Conservation (phyloP, 2,329 filamentous ascomycete species). For the Chalaropsis thielavioides region DNA sequence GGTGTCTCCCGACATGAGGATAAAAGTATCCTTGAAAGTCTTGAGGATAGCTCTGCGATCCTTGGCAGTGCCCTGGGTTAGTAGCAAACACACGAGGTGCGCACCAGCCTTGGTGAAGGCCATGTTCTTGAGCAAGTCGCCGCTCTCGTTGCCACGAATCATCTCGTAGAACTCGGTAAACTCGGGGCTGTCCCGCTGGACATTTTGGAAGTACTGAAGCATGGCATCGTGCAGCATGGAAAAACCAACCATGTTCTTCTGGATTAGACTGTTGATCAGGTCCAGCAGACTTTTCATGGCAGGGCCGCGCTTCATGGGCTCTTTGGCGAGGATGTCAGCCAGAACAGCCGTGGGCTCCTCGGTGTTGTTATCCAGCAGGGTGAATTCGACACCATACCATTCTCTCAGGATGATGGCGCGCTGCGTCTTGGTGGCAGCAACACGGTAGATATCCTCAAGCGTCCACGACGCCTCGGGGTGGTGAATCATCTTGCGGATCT, state of each 20-base stretch:
- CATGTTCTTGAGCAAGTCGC: slow-evolving; percentile 85
- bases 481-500: slow-evolving; percentile 84
- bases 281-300: slow-evolving; percentile 77
- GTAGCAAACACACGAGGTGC: slow-evolving; percentile 61
- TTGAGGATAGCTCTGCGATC: slow-evolving; percentile 81
- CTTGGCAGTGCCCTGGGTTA: slow-evolving; percentile 80
- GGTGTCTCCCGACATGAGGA: slow-evolving; percentile 67
- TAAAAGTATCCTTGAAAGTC: slow-evolving; percentile 78
- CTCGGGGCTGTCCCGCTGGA: slow-evolving; percentile 63
- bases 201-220: slow-evolving; percentile 85
- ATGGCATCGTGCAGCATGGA: slow-evolving; percentile 97
- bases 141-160: slow-evolving; percentile 80
- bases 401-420: slow-evolving; percentile 75
- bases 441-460: slow-evolving; percentile 88
- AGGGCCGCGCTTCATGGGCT: slow-evolving; percentile 71
- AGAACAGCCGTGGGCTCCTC: slow-evolving; percentile 52
- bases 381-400: slow-evolving; percentile 93
- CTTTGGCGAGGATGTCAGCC: slow-evolving; percentile 54
- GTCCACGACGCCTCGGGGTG: slow-evolving; percentile 97
- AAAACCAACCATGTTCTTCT: slow-evolving; percentile 94
- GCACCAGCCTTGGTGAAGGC: slow-evolving; percentile 87
- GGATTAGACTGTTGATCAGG: slow-evolving; percentile 80
- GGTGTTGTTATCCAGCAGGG: slow-evolving; percentile 53
- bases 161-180: slow-evolving; percentile 78
- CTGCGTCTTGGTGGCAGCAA: slow-evolving; percentile 71